Conservation (phyloP, 495 filamentous ascomycete genomes). For the Barbatosphaeria neglecta region DNA sequence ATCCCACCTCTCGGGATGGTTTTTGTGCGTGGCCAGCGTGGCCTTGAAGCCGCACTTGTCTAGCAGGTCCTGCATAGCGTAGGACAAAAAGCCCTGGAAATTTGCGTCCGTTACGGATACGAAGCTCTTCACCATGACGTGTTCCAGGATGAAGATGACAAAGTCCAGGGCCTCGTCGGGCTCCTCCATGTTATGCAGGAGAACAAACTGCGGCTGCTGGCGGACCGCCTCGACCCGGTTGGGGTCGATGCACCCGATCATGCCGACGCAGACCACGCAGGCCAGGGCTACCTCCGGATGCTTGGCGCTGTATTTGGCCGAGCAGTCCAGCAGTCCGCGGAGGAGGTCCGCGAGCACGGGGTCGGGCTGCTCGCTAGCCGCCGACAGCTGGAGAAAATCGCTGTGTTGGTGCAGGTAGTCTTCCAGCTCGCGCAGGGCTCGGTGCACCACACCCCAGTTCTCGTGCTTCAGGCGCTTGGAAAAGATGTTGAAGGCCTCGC, state of each 20-base stretch:
- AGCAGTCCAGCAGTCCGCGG: conserved; percentile 72
- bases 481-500: conserved; percentile 57
- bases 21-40: conserved; percentile 29
- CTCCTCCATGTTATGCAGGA: conserved; percentile 72
- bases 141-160: conserved; percentile 69
- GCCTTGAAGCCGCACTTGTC: conserved; percentile 57
- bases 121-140: conserved; percentile 84
- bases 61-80: conserved; percentile 84
- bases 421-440: conserved; percentile 65
- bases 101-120: conserved; percentile 75
- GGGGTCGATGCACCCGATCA: conserved; percentile 84
- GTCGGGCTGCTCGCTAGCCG: conserved; percentile 77
- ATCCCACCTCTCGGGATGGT: conserved; percentile 1
- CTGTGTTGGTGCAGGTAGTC: conserved; percentile 63
- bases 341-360: conserved; percentile 56
- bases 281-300: conserved; percentile 55
- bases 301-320: conserved; percentile 61
- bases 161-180: conserved; percentile 77
- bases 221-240: conserved; percentile 74
- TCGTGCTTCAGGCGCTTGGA: conserved; percentile 65
- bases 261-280: conserved; percentile 67
- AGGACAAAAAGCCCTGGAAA: conserved; percentile 82
- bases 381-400: conserved; percentile 67
- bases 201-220: conserved; percentile 66
- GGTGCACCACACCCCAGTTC: conserved; percentile 68